phyloP scores from a whole-genome alignment of 139 green algal species.

The Chlorella sp. region DNA sequence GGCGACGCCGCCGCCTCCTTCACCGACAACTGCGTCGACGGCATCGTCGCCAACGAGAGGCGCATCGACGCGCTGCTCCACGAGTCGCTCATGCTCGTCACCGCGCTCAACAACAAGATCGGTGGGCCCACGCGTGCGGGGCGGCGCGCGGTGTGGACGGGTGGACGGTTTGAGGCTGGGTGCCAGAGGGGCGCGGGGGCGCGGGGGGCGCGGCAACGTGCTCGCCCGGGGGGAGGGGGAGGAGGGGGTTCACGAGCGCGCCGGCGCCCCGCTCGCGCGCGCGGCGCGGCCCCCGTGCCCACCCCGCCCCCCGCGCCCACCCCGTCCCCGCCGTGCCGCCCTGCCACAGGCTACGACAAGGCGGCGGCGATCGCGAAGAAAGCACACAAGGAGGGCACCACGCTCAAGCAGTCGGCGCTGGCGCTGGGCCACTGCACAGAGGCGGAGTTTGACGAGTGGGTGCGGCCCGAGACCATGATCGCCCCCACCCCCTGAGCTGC shows the following conservation, averaged over 20 bases:
- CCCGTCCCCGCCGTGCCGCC: no score
- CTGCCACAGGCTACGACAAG: constrained; percentile 95
- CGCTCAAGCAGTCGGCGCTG: constrained; percentile 85
- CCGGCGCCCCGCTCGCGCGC: no score
- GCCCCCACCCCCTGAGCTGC: constrained; percentile 39
- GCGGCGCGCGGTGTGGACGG: no score
- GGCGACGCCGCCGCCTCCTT: constrained; percentile 83
- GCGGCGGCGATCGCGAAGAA: constrained; percentile 94
- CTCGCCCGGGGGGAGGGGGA: no score
- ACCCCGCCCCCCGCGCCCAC: no score
- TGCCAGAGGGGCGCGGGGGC: no score
- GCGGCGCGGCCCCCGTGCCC: no score
- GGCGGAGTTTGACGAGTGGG: constrained; percentile 88
- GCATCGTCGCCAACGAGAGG: constrained; percentile 77
- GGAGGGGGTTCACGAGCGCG: no score
- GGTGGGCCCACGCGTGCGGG: no score
- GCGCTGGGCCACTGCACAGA: constrained; percentile 69
- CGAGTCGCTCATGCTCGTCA: constrained; percentile 97
- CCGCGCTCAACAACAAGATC: constrained; percentile 87
- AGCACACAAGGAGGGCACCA: constrained; percentile 91
- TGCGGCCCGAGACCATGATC: constrained; percentile 91
- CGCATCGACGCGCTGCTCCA: constrained; percentile 84
- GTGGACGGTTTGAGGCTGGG: no score
- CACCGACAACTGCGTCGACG: constrained; percentile 62
- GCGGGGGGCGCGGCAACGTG: no score